Conservation (phyloP, 1,139 yeast species). For the Yamadazyma sp. region DNA sequence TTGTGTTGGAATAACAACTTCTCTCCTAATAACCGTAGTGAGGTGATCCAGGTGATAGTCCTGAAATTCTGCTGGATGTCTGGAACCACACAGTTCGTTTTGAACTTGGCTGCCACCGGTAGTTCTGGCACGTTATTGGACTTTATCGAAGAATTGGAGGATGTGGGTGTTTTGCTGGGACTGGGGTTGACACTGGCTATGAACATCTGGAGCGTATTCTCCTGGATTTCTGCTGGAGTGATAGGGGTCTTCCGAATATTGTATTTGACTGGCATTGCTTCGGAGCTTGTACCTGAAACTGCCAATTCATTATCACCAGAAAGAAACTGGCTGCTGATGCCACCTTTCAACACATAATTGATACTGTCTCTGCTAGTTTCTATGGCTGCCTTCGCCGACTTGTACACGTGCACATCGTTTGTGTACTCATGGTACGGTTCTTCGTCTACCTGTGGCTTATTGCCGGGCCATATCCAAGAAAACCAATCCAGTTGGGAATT, state of each 20-base stretch:
- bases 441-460: slow-evolving; percentile 13
- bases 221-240: slow-evolving; percentile 39
- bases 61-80: slow-evolving; percentile 33
- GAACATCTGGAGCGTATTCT: slow-evolving; percentile 16
- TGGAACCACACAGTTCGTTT: slow-evolving; percentile 22
- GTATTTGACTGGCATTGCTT: slow-evolving; percentile 38
- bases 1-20: slow-evolving; percentile 28
- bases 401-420: slow-evolving; percentile 28
- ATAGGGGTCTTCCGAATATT: slow-evolving; percentile 34
- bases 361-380: slow-evolving; percentile 34
- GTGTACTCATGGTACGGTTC: slow-evolving; percentile 20
- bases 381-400: slow-evolving; percentile 35
- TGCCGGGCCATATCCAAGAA: slow-evolving; percentile 22
- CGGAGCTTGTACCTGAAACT: slow-evolving; percentile 42
- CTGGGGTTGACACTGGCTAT: background rate
- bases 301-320: slow-evolving; percentile 34
- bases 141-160: slow-evolving; percentile 6
- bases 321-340: slow-evolving; percentile 17
- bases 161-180: slow-evolving; percentile 3
- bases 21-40: slow-evolving; percentile 36
- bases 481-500: slow-evolving; percentile 19
- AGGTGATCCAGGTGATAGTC: slow-evolving; percentile 39
- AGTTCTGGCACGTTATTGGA: background rate
- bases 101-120: background rate
- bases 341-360: slow-evolving; percentile 36